Percentiles rank a stretch among this genome's conserved stretches.
Evolutionary conservation across 2,329 filamentous ascomycete species (phyloP).

Genomic region (Berkeleyomyces basicola): DNA sequence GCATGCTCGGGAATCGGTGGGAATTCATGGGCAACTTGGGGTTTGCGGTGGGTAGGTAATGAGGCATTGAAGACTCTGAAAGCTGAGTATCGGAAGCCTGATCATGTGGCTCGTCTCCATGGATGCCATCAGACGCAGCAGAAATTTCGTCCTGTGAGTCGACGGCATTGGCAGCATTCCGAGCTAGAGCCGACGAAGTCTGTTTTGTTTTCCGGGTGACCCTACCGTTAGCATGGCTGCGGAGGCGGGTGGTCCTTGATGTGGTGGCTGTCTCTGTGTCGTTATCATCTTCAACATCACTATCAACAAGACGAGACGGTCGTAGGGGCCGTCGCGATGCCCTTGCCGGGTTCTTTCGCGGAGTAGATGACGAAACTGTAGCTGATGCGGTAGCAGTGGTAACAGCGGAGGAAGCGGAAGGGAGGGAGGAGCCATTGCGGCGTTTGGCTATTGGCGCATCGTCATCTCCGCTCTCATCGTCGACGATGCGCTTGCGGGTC

Average conservation of each 20-base stretch:
- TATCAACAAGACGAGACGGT: conserved; percentile 4
- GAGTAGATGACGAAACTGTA: not conserved
- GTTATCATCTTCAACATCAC: not conserved
- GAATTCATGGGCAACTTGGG: not conserved
- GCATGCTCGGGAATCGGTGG: not conserved
- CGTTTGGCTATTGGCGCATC: conserved; percentile 2
- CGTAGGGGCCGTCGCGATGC: conserved; percentile 8
- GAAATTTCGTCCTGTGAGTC: conserved; percentile 3
- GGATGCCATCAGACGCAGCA: not conserved
- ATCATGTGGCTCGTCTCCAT: not conserved
- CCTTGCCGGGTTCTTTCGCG: conserved; percentile 10
- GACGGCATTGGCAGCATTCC: not conserved
- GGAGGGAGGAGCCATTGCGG: conserved; percentile 2
- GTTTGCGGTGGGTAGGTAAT: not conserved
- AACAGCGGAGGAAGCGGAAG: not conserved
- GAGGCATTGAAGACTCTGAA: conserved; percentile 1
- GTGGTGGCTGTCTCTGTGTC: not conserved
- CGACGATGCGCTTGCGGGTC: conserved; percentile 8
- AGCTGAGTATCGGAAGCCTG: conserved; percentile 1
- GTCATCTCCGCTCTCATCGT: conserved; percentile 3
- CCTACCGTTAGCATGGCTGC: not conserved
- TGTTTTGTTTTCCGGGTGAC: not conserved
- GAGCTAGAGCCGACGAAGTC: not conserved
- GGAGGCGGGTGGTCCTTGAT: not conserved
- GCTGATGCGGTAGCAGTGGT: not conserved